Base-by-base conservation (phyloP, 1,284 basidiomycete genomes). In the Trametes pubescens region DNA sequence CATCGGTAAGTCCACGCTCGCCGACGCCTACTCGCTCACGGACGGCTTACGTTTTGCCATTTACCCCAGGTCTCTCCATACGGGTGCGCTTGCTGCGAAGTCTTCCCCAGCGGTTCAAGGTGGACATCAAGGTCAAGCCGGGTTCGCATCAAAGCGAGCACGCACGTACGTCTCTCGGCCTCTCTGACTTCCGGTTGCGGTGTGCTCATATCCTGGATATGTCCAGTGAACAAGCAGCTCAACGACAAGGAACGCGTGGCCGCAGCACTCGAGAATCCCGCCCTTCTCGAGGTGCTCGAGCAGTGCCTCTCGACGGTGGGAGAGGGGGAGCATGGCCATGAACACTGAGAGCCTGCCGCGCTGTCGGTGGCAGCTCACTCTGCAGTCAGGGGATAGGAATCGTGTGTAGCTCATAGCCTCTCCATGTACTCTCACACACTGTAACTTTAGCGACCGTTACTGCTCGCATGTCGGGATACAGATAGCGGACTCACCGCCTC, bases 191-290 rank as follows among this genome's bases (percentile, higher is more conserved):
- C 51, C 51, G 16, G 62, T 43, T 34, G 5, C 37, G 8, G 44
- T 18, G 35, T 38, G 35, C 11, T 26, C 35, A 34, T 18, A 37
- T 47, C 32, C 13, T 24, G 2, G 14, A 13, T 43, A 9, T 43
- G 22, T 26, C 8, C 67, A 94, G 96, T 99, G 37, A 99, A 99
- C 81, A 99, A 99, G 78, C 97, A 99, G 75, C 83, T 99, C 51
- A 99, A 99, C 74, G 97, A 99, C 80, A 99, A 99, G 79, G 97
- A 99, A 79, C 85, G 97, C 53, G 98, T 99, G 0, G 96, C 96
- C 26, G 98, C 98, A 10, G 98, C 97, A 0, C 82, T 99, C 40
- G 97, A 99, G 78, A 99, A 99, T 77, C 84, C 86, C 11, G 88
- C 93, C 47, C 84, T 99, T 6, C 77, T 98, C 4, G 90, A 92